Evolutionary conservation across 108 stramenopile genomes (phyloP).

Genomic region (Cyclotella choctawhatcheeana): DNA sequence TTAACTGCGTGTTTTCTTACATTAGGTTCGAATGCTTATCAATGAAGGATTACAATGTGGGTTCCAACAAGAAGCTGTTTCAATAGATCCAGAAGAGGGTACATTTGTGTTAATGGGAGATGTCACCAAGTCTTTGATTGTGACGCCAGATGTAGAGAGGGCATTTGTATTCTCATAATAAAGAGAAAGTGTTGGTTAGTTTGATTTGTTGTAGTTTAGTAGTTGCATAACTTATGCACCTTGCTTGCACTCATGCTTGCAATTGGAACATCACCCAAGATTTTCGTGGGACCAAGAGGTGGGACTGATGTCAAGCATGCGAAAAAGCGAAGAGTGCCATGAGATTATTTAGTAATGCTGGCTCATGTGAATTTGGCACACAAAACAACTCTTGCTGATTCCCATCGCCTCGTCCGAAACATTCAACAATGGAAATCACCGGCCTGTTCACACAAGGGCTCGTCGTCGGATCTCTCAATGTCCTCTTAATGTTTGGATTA

Average conservation of each 20-base stretch:
- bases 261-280: neutral
- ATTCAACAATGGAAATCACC: constrained; percentile 1
- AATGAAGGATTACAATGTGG: constrained; percentile 82
- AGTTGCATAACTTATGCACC: no score
- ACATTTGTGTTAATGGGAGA: constrained; percentile 68
- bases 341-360: no score
- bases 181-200: neutral
- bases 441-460: constrained; percentile 34
- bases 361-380: no score
- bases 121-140: constrained; percentile 78
- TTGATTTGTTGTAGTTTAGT: neutral
- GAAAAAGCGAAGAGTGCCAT: constrained; percentile 14
- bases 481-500: constrained; percentile 29
- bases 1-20: no score
- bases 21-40: constrained; percentile 69
- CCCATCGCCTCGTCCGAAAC: neutral
- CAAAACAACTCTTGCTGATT: neutral
- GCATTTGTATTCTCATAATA: constrained; percentile 48
- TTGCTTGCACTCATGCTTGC: no score
- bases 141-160: constrained; percentile 76
- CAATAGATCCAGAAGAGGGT: constrained; percentile 64
- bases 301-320: constrained; percentile 6
- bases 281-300: neutral
- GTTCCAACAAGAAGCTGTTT: constrained; percentile 84
- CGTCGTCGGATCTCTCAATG: constrained; percentile 22